A percentile compares a stretch with the other conserved stretches of the same genome.
Evolutionary conservation across 2,329 filamentous ascomycete genomes (phyloP).

Genomic region (Didymosphaeria variabile): DNA sequence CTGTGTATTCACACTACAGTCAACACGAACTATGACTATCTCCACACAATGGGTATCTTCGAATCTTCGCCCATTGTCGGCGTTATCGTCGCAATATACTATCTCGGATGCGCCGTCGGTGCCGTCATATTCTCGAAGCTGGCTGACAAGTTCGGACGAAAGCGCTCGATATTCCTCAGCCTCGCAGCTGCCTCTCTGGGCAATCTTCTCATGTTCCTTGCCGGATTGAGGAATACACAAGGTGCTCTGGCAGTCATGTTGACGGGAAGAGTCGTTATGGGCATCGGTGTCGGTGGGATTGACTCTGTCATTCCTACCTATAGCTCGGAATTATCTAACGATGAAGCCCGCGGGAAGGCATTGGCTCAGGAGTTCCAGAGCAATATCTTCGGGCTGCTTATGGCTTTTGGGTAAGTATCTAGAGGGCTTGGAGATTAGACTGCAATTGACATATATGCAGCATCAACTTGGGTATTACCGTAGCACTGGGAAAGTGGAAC

Average conservation of each 20-base stretch:
- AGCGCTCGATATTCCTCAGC: slow-evolving; percentile 64
- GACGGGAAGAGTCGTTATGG: slow-evolving; percentile 62
- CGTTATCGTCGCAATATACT: slow-evolving; percentile 69
- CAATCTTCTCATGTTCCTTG: slow-evolving; percentile 68
- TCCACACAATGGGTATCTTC: slow-evolving; percentile 65
- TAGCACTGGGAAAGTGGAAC: slow-evolving; percentile 62
- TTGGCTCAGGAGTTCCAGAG: slow-evolving; percentile 71
- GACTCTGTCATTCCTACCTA: slow-evolving; percentile 70
- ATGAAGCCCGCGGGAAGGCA: slow-evolving; percentile 65
- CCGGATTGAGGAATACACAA: slow-evolving; percentile 58
- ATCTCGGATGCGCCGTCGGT: slow-evolving; percentile 67
- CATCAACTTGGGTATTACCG: slow-evolving; percentile 65
- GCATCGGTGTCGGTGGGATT: slow-evolving; percentile 67
- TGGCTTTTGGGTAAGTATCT: slow-evolving; percentile 59
- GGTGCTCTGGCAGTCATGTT: slow-evolving; percentile 60
- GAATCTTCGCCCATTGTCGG: slow-evolving; percentile 63
- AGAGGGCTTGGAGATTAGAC: too few relatives aligned
- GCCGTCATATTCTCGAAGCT: slow-evolving; percentile 65
- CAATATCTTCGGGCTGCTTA: slow-evolving; percentile 69
- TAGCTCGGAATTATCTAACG: slow-evolving; percentile 64
- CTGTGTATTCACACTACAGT: slow-evolving; percentile 52
- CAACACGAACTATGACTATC: slow-evolving; percentile 65
- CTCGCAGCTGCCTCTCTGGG: slow-evolving; percentile 63
- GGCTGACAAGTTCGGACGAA: slow-evolving; percentile 64
- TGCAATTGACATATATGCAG: slow-evolving; percentile 17